Evolutionary conservation across 306 rosid genomes (phyloP).

Genomic region (Trifolium subterraneum): DNA sequence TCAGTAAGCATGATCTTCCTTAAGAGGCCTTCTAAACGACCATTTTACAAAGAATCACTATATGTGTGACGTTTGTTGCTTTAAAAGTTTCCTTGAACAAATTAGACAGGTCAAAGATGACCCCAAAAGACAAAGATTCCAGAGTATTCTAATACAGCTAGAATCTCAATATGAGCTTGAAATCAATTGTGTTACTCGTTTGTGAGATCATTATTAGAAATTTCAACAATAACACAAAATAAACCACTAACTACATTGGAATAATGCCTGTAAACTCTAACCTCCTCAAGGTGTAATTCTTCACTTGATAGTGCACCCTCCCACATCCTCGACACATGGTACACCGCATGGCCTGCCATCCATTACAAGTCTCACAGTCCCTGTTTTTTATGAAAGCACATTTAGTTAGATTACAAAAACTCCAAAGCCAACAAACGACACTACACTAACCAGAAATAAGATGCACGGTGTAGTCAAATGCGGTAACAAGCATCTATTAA

Average conservation of each 20-base stretch:
- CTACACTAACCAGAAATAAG: constrained; percentile 1
- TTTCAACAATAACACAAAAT: constrained; percentile 19
- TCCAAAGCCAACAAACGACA: constrained; percentile 31
- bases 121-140: constrained; percentile 30
- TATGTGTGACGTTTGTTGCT: constrained; percentile 2
- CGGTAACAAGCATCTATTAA: constrained; percentile 25
- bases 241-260: constrained; percentile 14
- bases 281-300: constrained; percentile 73
- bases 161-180: constrained; percentile 8
- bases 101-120: constrained; percentile 18
- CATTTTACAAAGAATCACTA: constrained; percentile 19
- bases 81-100: constrained; percentile 30
- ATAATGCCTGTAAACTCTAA: constrained; percentile 28
- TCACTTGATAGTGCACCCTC: constrained; percentile 91
- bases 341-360: constrained; percentile 95
- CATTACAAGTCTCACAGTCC: constrained; percentile 82
- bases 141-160: constrained; percentile 16
- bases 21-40: constrained; percentile 13
- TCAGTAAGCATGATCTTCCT: background rate
- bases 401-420: constrained; percentile 43
- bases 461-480: constrained; percentile 1
- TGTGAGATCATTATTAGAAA: constrained; percentile 19
- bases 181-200: background rate
- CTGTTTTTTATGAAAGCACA: constrained; percentile 51
- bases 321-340: constrained; percentile 92